phyloP scores from a whole-genome alignment of 2,329 filamentous ascomycete genomes.

The Monosporascus ibericus region DNA sequence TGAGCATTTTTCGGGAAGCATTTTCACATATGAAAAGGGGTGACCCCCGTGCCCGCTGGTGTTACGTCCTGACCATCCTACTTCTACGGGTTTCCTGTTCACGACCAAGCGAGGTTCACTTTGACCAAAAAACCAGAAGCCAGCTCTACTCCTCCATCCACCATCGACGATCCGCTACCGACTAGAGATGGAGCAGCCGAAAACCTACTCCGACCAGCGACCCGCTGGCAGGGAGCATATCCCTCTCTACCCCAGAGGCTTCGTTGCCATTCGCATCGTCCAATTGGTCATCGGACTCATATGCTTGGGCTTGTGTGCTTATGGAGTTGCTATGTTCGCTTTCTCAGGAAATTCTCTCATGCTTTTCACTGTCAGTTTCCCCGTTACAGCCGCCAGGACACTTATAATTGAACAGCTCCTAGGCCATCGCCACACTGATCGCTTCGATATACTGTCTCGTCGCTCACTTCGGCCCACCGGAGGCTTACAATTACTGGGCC shows the following conservation, averaged over 20 bases:
- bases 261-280: constrained; percentile 37
- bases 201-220: constrained; percentile 25
- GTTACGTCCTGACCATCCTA: no score
- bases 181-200: constrained; percentile 8
- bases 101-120: no score
- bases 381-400: constrained; percentile 5
- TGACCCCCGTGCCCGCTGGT: no score
- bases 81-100: no score
- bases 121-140: no score
- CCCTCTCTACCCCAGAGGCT: constrained; percentile 37
- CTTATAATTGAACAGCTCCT: constrained; percentile 6
- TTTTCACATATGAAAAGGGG: no score
- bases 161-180: no score
- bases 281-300: constrained; percentile 40
- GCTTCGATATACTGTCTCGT: constrained; percentile 40
- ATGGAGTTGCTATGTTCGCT: constrained; percentile 30
- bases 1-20: no score
- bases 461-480: constrained; percentile 33
- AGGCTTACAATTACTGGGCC: constrained; percentile 48
- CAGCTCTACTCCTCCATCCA: no score
- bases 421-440: constrained; percentile 39
- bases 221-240: constrained; percentile 37
- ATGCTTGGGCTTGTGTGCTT: constrained; percentile 41
- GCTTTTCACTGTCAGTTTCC: constrained; percentile 35
- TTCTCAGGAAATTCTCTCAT: constrained; percentile 19